Conservation (phyloP, 2,329 filamentous ascomycete species). For the Ceratocystis eucalypticola region DNA sequence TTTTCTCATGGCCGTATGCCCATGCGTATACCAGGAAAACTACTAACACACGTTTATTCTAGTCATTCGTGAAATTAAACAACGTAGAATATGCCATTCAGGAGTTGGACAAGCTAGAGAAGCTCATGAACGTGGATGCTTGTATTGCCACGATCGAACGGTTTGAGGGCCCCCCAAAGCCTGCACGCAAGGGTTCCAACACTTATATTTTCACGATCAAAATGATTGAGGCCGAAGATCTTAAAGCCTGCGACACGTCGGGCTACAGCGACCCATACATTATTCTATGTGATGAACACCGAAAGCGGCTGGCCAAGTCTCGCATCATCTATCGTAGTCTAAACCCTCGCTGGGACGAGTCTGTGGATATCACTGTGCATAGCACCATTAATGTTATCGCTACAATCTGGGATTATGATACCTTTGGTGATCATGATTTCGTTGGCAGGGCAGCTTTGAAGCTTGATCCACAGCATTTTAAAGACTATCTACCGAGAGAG, state of each 20-base stretch:
- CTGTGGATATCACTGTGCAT: conserved; percentile 86
- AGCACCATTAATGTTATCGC: conserved; percentile 88
- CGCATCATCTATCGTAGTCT: conserved; percentile 80
- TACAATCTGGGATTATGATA: conserved; percentile 97
- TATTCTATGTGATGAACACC: conserved; percentile 91
- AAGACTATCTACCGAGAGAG: conserved; percentile 87
- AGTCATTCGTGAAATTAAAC: conserved; percentile 97
- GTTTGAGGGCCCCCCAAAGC: conserved; percentile 55
- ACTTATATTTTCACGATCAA: conserved; percentile 99
- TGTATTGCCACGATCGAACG: conserved; percentile 71
- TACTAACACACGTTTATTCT: conserved; percentile 24
- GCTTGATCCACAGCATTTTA: conserved; percentile 93
- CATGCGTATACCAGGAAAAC: conserved; percentile 1
- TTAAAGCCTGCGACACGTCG: conserved; percentile 95
- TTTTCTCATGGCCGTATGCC: not conserved
- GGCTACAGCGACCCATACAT: conserved; percentile 94
- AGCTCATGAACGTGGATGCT: conserved; percentile 77
- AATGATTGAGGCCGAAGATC: conserved; percentile 91
- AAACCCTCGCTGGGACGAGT: conserved; percentile 94
- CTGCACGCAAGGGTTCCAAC: conserved; percentile 50
- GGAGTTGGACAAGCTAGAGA: conserved; percentile 81
- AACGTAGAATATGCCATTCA: conserved; percentile 92
- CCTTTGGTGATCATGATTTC: conserved; percentile 92
- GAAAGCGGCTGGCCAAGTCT: conserved; percentile 90
- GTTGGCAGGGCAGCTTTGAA: conserved; percentile 94